Percentiles rank a stretch among this genome's conserved stretches.
These are phyloP conservation scores for Arachnopeziza araneosa DNA, from an alignment of 2,329 filamentous ascomycete species.

Conservation along the genomic window DNA sequence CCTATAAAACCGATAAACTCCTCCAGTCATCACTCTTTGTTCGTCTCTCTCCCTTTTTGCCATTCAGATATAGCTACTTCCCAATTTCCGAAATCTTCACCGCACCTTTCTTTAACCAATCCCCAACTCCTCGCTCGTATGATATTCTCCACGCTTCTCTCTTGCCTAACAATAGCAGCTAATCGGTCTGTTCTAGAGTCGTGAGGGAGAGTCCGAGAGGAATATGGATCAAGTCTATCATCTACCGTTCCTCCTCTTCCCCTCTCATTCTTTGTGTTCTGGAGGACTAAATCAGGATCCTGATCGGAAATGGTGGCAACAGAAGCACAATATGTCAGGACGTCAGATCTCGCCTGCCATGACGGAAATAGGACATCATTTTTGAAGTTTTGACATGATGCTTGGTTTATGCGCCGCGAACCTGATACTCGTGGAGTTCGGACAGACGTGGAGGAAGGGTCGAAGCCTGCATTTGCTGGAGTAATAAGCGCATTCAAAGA, in stretches of 20 bases:
- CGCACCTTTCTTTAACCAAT: constrained; percentile 70
- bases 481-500: constrained; percentile 86
- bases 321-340: constrained; percentile 81
- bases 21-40: neutral
- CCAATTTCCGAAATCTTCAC: constrained; percentile 51
- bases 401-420: constrained; percentile 49
- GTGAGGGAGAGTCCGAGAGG: constrained; percentile 69
- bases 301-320: constrained; percentile 87
- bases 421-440: constrained; percentile 47
- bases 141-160: constrained; percentile 71
- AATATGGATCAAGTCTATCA: constrained; percentile 85
- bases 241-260: constrained; percentile 61
- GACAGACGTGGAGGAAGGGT: constrained; percentile 69
- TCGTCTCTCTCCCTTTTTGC: constrained; percentile 36
- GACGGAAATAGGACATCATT: constrained; percentile 76
- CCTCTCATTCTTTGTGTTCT: constrained; percentile 36
- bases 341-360: constrained; percentile 78
- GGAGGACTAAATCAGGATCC: constrained; percentile 64
- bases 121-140: constrained; percentile 79
- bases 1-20: neutral
- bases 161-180: constrained; percentile 66
- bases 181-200: constrained; percentile 78
- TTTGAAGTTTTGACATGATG: constrained; percentile 67
- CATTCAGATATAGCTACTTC: constrained; percentile 61
- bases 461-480: constrained; percentile 67